These are phyloP conservation scores for Podospora fimiseda DNA, from an alignment of 495 filamentous ascomycete genomes.

Conservation along the genomic window DNA sequence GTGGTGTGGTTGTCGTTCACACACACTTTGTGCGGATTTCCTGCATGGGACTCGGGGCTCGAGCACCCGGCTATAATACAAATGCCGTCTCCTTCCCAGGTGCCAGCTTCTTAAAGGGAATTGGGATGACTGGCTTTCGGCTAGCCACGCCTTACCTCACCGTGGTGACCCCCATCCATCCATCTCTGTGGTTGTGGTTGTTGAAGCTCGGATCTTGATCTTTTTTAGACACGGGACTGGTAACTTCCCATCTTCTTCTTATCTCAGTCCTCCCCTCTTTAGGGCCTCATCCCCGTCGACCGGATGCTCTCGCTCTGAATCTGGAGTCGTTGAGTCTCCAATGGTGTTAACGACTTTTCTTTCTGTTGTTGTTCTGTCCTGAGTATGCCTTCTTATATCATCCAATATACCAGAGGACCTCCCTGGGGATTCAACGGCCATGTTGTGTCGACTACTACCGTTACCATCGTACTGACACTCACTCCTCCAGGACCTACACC, in stretches of 20 bases:
- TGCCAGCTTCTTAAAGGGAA: conserved; percentile 8
- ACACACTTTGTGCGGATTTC: too few relatives aligned
- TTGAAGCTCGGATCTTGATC: background rate
- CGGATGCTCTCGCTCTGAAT: conserved; percentile 15
- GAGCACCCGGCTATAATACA: conserved; percentile 19
- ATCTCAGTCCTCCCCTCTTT: conserved; percentile 6
- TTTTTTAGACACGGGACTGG: conserved; percentile 19
- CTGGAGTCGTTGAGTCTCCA: conserved; percentile 17
- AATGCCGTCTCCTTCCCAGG: conserved; percentile 16
- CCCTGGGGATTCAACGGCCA: background rate
- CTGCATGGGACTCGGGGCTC: too few relatives aligned
- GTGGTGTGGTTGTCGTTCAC: background rate
- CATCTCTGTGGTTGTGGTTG: too few relatives aligned
- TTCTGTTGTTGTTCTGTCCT: conserved; percentile 20
- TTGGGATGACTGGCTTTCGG: conserved; percentile 5
- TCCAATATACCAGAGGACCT: conserved; percentile 4
- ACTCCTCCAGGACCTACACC: conserved; percentile 11
- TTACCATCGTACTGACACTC: conserved; percentile 18
- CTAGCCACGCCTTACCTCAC: conserved; percentile 11
- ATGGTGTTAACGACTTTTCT: conserved; percentile 6
- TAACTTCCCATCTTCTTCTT: conserved; percentile 12
- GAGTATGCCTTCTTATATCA: conserved; percentile 7
- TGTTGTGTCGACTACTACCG: background rate
- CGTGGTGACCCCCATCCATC: conserved; percentile 15
- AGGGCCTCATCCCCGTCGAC: conserved; percentile 16